A percentile compares a stretch with the other conserved stretches of the same genome.
Conservation (phyloP, 441 rosid genomes). For the Croton laevigatus region DNA sequence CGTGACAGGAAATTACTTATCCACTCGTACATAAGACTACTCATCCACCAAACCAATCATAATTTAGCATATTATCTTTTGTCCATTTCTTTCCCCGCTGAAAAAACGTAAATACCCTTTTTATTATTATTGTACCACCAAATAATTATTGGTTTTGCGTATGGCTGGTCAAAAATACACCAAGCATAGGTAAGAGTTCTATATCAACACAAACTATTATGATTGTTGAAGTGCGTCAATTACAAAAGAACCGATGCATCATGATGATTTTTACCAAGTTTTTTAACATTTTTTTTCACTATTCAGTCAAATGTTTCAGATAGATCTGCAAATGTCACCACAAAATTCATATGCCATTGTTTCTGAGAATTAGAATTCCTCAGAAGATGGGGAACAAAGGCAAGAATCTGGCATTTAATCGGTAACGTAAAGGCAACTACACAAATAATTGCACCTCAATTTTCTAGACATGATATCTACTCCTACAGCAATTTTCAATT, state of each 20-base stretch:
- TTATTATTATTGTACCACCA: too few relatives aligned
- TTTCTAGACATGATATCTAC: background rate
- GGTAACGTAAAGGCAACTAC: background rate
- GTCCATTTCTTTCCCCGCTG: too few relatives aligned
- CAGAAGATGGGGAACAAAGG: background rate
- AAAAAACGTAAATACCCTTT: too few relatives aligned
- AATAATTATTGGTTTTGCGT: too few relatives aligned
- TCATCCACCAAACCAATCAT: too few relatives aligned
- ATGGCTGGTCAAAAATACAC: background rate
- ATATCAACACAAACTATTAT: background rate
- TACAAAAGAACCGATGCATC: background rate
- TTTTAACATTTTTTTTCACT: background rate
- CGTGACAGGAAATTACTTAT: too few relatives aligned
- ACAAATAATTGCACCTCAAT: background rate
- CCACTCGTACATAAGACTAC: too few relatives aligned
- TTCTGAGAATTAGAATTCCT: background rate
- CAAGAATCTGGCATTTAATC: background rate
- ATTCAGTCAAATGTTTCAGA: background rate
- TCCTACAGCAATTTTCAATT: background rate
- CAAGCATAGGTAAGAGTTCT: background rate
- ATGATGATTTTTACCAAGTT: background rate
- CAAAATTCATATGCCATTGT: background rate
- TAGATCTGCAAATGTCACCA: background rate
- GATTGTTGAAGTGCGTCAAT: background rate
- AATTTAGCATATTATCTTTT: too few relatives aligned